Evolutionary conservation across 306 rosid species (phyloP), one percentile per base, ranked within the genome.

Genomic region (Vigna unguiculata): DNA sequence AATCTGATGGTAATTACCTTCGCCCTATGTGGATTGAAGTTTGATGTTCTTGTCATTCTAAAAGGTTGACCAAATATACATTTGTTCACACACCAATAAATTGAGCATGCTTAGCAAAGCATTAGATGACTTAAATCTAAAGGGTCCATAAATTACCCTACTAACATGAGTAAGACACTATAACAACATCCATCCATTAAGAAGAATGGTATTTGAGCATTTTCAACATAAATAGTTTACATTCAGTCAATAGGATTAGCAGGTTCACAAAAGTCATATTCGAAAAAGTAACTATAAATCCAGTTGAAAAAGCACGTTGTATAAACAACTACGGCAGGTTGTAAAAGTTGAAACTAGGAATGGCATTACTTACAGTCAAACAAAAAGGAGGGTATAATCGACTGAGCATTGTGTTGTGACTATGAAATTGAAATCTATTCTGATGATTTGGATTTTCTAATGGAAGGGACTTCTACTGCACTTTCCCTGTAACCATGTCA

Each of bases 401-500:
- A 69, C 73, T 17, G 38, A n/a, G 49, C 41, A 6, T 40, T 40
- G 45, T 34, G 40, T 15, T 19, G 15, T 22, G 48, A 63, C 54
- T 43, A 11, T 43, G 10, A 43, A 43, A 43, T 2, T 43, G 10
- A 43, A 43, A 43, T 2, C 16, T 43, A 43, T 43, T 43, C 48
- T 43, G 15, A 43, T 54, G 83, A 13, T 81, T 49, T 72, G 25
- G 64, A 48, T 71, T 59, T 77, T 75, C 81, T 81, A 86, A 64
- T 76, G 43, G 38, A 53, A 49, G 48, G 71, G 13, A 47, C 60
- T 69, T 77, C 78, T 88, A 69, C 68, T 47, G 82, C 91, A 87
- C 81, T 86, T 91, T 55, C 91, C 96, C 78, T 85, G 88, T 51
- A 89, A 81, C 98, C 98, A 91, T 24, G 90, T 22, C 78, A 84